These are phyloP conservation scores for Byssothecium circinans DNA, from an alignment of 2,329 filamentous ascomycete genomes.

Conservation along the genomic window DNA sequence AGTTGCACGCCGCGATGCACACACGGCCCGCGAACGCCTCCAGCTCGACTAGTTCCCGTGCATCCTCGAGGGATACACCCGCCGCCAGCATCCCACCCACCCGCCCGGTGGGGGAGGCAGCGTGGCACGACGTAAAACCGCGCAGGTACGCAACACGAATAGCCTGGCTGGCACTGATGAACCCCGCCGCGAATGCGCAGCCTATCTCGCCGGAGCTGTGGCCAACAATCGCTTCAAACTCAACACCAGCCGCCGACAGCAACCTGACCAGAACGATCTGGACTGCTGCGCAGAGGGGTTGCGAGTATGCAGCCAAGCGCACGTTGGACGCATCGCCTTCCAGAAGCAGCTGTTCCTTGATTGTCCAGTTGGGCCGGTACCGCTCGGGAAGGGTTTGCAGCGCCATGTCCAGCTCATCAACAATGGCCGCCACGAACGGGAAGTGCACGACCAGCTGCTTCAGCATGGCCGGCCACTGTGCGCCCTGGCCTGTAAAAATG, in stretches of 20 bases:
- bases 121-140: slow-evolving; percentile 1
- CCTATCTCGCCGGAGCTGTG: slow-evolving; percentile 6
- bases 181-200: slow-evolving; percentile 10
- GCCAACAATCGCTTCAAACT: background rate
- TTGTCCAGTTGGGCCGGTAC: slow-evolving; percentile 3
- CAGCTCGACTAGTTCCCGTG: slow-evolving; percentile 28
- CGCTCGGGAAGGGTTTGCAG: slow-evolving; percentile 1
- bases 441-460: background rate
- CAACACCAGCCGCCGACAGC: slow-evolving; percentile 10
- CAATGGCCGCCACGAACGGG: background rate
- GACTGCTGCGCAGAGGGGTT: slow-evolving; percentile 9
- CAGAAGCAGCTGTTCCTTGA: slow-evolving; percentile 6
- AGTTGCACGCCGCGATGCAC: slow-evolving; percentile 26
- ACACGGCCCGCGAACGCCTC: slow-evolving; percentile 18
- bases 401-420: background rate
- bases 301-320: slow-evolving; percentile 6
- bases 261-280: background rate
- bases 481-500: slow-evolving; percentile 26
- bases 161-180: slow-evolving; percentile 2
- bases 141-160: slow-evolving; percentile 25
- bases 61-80: slow-evolving; percentile 6
- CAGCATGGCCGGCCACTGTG: slow-evolving; percentile 19
- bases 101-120: background rate
- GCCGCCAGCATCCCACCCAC: slow-evolving; percentile 35
- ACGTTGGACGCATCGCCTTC: background rate